Conservation (phyloP, 2,329 filamentous ascomycete genomes). For the Pyrenophora graminea region DNA sequence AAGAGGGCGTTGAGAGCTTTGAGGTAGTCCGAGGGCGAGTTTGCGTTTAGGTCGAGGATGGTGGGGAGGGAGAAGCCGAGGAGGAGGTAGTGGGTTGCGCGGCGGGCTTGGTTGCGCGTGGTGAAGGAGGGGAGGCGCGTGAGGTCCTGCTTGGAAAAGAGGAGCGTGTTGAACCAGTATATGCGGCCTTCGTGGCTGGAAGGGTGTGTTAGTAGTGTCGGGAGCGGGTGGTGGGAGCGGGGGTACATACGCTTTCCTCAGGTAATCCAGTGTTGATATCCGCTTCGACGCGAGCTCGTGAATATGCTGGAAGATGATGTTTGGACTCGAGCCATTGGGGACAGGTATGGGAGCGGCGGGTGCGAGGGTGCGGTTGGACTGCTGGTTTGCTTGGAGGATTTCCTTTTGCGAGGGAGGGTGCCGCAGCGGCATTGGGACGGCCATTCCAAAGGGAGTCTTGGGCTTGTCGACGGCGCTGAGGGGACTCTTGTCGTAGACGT, state of each 20-base stretch:
- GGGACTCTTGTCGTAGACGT: slow-evolving; percentile 38
- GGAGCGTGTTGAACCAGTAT: slow-evolving; percentile 98
- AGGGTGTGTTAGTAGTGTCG: slow-evolving; percentile 11
- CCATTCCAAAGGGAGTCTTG: slow-evolving; percentile 42
- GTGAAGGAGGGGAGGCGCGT: slow-evolving; percentile 84
- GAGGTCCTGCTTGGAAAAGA: slow-evolving; percentile 83
- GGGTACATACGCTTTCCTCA: slow-evolving; percentile 78
- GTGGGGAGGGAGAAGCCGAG: slow-evolving; percentile 89
- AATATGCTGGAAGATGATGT: slow-evolving; percentile 67
- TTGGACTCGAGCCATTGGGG: slow-evolving; percentile 53
- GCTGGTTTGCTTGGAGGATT: slow-evolving; percentile 26
- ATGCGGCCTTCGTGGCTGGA: slow-evolving; percentile 85
- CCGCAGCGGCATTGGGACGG: slow-evolving; percentile 30
- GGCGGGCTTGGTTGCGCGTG: slow-evolving; percentile 78
- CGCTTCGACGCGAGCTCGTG: slow-evolving; percentile 88
- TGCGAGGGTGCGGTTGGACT: slow-evolving; percentile 29
- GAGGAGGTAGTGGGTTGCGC: slow-evolving; percentile 90
- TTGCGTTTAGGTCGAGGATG: slow-evolving; percentile 84
- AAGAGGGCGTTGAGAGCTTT: slow-evolving; percentile 83
- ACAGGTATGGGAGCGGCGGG: slow-evolving; percentile 37
- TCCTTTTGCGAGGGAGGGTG: slow-evolving; percentile 38
- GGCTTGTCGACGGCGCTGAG: slow-evolving; percentile 40
- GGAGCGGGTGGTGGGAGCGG: slow-evolving; percentile 1
- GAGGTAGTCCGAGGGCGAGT: slow-evolving; percentile 81
- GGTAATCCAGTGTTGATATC: slow-evolving; percentile 90